Conservation (phyloP, 1,139 yeast genomes). For the Yamadazyma atlantica region DNA sequence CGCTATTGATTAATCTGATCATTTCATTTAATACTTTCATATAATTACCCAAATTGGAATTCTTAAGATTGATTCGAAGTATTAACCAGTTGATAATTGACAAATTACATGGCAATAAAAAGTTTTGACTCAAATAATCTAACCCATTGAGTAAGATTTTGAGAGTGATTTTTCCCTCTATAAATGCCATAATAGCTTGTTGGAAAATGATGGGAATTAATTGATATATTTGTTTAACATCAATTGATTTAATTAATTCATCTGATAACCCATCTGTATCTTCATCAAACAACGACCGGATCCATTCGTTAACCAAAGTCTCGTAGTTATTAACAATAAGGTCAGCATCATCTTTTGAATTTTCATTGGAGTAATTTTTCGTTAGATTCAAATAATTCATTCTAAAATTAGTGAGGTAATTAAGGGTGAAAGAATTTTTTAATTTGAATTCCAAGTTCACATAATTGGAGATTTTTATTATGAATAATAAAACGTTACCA, state of each 20-base stretch:
- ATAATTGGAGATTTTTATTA: constrained; percentile 49
- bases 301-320: constrained; percentile 71
- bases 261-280: constrained; percentile 82
- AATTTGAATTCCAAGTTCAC: constrained; percentile 25
- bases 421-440: constrained; percentile 32
- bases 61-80: constrained; percentile 14
- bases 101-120: constrained; percentile 40
- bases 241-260: constrained; percentile 66
- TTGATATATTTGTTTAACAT: constrained; percentile 65
- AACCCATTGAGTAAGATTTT: constrained; percentile 39
- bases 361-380: constrained; percentile 11
- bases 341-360: constrained; percentile 16
- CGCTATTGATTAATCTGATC: constrained; percentile 20
- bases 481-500: constrained; percentile 56
- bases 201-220: constrained; percentile 73
- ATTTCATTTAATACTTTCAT: constrained; percentile 15
- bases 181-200: constrained; percentile 67
- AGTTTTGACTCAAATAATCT: constrained; percentile 45
- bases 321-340: constrained; percentile 37
- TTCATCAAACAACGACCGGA: constrained; percentile 71
- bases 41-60: constrained; percentile 11
- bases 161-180: constrained; percentile 46
- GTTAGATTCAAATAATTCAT: constrained; percentile 34
- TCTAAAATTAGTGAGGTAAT: constrained; percentile 35
- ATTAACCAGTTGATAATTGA: constrained; percentile 37